A percentile compares a stretch with the other conserved stretches of the same genome.
These are phyloP conservation scores for Aleurites moluccanus DNA, from an alignment of 441 rosid genomes.

Conservation along the genomic window DNA sequence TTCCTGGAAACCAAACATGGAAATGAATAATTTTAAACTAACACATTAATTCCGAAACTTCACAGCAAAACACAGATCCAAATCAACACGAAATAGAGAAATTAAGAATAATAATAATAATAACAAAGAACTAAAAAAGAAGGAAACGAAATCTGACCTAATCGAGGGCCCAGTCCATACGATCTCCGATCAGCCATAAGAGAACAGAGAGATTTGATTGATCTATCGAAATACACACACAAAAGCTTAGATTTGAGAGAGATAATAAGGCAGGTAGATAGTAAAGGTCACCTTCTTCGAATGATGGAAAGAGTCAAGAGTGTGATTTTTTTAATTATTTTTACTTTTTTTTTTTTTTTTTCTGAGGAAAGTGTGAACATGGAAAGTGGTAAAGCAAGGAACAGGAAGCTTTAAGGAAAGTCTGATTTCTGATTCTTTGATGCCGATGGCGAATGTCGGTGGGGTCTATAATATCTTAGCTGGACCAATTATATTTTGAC, in stretches of 20 bases:
- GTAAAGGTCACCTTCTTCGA: conserved; percentile 4
- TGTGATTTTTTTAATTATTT: neutral
- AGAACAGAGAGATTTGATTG: conserved; percentile 8
- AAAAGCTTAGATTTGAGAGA: neutral
- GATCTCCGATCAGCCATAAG: conserved; percentile 73
- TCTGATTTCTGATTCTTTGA: no score
- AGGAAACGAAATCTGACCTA: conserved; percentile 45
- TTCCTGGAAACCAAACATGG: conserved; percentile 10
- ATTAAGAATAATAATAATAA: neutral
- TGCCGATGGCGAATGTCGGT: neutral
- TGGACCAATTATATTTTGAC: neutral
- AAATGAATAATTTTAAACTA: neutral
- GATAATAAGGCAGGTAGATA: no score
- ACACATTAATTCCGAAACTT: neutral
- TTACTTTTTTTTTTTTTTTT: neutral
- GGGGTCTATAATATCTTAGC: neutral
- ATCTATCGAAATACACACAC: neutral
- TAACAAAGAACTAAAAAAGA: conserved; percentile 11
- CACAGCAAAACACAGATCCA: conserved; percentile 10
- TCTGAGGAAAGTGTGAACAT: neutral
- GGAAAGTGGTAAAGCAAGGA: neutral
- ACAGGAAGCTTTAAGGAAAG: neutral
- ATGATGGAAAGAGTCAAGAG: neutral
- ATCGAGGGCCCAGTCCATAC: conserved; percentile 53
- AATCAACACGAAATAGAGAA: conserved; percentile 15